Base-by-base conservation (phyloP, 1,284 basidiomycete genomes). In the Papiliotrema nemorosa region DNA sequence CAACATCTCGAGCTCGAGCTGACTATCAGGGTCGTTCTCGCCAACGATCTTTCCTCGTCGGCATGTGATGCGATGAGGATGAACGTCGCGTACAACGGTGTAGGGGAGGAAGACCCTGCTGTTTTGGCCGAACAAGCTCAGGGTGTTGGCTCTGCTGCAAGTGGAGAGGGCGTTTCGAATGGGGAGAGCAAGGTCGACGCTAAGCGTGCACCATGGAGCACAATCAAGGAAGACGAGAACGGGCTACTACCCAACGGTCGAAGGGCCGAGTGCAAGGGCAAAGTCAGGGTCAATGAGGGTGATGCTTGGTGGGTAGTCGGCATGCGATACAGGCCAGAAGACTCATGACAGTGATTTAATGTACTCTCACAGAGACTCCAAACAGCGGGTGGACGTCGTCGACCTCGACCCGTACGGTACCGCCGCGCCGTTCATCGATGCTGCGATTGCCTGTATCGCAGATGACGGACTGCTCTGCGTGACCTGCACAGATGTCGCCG, bases 351-450 rank as follows among this genome's bases (percentile, higher is more conserved):
- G 90, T 66, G 80, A 87, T 2, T 77, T 96, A 50, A 92, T 97
- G 89, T 97, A 97, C 72, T 81, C 81, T 44, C 91, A 96, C 70
- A 85, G 92, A 36, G 77, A 58, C 81, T 46, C 83, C 36, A 79
- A 79, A 36, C 77, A 81, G 12, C 84, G 86, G 5, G 93, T 97
- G 33, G 92, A 98, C 59, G 89, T 92, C 27, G 85, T 99, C 20
- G 96, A 99, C 70, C 80, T 99, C 16, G 94, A 98, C 69, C 96
- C 96, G 0, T 99, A 98, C 68, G 96, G 96, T 0, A 94, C 91
- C 5, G 96, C 96, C 1, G 87, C 91, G 3, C 92, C 93, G 0
- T 99, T 99, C 72, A 84, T 98, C 27, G 96, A 99, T 64, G 86
- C 86, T n/a, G 91, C 94, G 0, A 85, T 98, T n/a, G 91, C 96